Conservation (phyloP, 495 filamentous ascomycete species). For the Chaetomium fimeti region DNA sequence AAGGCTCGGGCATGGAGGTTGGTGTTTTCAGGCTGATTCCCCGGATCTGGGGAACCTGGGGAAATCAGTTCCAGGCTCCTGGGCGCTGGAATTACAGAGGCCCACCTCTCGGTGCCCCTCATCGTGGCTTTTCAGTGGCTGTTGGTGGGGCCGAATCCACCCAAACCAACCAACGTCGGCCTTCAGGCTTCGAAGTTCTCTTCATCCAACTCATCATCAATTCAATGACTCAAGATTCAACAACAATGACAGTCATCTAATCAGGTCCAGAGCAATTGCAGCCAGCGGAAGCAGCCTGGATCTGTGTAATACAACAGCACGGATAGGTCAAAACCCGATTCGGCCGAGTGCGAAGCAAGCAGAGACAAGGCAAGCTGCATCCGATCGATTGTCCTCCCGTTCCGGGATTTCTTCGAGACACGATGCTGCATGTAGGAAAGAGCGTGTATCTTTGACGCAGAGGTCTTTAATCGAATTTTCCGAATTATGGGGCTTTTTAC, state of each 20-base stretch:
- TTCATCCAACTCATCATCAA: not conserved
- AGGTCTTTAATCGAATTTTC: not conserved
- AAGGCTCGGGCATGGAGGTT: not conserved
- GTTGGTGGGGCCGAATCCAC: not conserved
- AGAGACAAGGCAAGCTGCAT: conserved; percentile 13
- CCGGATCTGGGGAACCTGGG: conserved; percentile 5
- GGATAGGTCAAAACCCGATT: conserved; percentile 6
- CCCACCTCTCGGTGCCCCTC: too few relatives aligned
- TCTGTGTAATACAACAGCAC: conserved; percentile 2
- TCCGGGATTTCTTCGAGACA: conserved; percentile 14
- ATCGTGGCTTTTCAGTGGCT: not conserved
- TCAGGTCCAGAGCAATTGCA: not conserved
- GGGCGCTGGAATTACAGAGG: not conserved
- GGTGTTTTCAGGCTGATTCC: not conserved
- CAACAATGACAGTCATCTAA: not conserved
- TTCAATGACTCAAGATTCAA: not conserved
- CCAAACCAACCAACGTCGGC: not conserved
- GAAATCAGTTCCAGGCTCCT: conserved; percentile 6
- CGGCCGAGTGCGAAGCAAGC: conserved; percentile 9
- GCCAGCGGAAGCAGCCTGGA: not conserved
- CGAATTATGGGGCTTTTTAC: not conserved
- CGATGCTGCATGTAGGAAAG: not conserved
- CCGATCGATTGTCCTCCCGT: conserved; percentile 18
- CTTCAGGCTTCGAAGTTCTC: not conserved
- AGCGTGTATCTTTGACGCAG: too few relatives aligned